Base-by-base conservation (phyloP, 192 early-diverging fungal species). In the Coemansia sp. region DNA sequence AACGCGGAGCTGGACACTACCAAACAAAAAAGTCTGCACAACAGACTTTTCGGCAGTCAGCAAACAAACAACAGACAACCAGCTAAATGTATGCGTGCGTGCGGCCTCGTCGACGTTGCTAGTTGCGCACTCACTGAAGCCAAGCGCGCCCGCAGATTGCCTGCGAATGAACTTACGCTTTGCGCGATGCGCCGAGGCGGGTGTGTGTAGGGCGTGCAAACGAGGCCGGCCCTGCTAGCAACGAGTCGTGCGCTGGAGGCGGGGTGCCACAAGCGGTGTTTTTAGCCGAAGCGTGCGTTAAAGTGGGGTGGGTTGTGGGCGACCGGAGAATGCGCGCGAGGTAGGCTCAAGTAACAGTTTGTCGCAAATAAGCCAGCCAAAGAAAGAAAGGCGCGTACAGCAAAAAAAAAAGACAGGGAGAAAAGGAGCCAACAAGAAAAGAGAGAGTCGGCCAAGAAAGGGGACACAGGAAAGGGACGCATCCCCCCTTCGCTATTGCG, bases 21-120 rank as follows among this genome's bases (percentile, higher is more conserved):
- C n/a, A n/a, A n/a, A n/a, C n/a, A n/a, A n/a, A n/a, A n/a, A n/a
- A n/a, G n/a, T n/a, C n/a, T n/a, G n/a, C n/a, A n/a, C n/a, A n/a
- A n/a, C n/a, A 30, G 38, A 44, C 53, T n/a, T n/a, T n/a, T n/a
- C n/a, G 29, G 38, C 35, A 44, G 51, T 36, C 34, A 53, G 46
- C 21, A 50, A 50, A 34, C 49, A 60, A 55, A 55, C 17, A 54
- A 62, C n/a, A n/a, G n/a, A n/a, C n/a, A n/a, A n/a, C n/a, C n/a
- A n/a, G n/a, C n/a, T n/a, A n/a, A n/a, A n/a, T n/a, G n/a, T n/a
- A n/a, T n/a, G n/a, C n/a, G n/a, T n/a, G n/a, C n/a, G n/a, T n/a
- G n/a, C n/a, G n/a, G n/a, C n/a, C n/a, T n/a, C n/a, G n/a, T n/a
- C n/a, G n/a, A n/a, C n/a, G n/a, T n/a, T n/a, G n/a, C n/a, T n/a